Evolutionary conservation across 768 basidiomycete species (phyloP).

Genomic region (Roridomyces roridus): DNA sequence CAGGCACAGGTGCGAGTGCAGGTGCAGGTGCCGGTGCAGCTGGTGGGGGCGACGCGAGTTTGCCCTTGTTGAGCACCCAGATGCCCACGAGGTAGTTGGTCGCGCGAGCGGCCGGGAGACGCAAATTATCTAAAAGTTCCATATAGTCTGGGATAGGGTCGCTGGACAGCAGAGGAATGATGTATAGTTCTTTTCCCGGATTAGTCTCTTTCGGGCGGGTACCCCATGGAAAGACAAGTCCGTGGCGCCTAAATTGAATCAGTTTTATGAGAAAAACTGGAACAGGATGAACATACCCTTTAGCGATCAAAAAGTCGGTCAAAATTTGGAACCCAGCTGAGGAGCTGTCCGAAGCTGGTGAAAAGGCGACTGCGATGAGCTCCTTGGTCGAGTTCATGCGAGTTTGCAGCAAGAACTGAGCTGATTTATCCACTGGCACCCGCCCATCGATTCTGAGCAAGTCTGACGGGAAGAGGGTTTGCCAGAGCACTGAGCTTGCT

Average conservation of each 20-base stretch:
- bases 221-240: conserved; percentile 88
- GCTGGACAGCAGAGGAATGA: conserved; percentile 73
- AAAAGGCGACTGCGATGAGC: conserved; percentile 77
- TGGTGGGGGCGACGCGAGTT: conserved; percentile 57
- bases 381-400: conserved; percentile 81
- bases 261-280: conserved; percentile 15
- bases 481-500: conserved; percentile 70
- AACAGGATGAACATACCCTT: conserved; percentile 59
- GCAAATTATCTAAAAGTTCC: conserved; percentile 79
- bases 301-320: conserved; percentile 70
- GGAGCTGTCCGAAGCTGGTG: conserved; percentile 51
- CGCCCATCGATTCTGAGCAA: conserved; percentile 83
- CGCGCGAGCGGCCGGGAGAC: conserved; percentile 67
- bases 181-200: conserved; percentile 87
- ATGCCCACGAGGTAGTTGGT: conserved; percentile 78
- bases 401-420: conserved; percentile 80
- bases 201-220: conserved; percentile 71
- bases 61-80: conserved; percentile 86
- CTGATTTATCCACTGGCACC: conserved; percentile 76
- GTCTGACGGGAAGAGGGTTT: conserved; percentile 73
- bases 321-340: conserved; percentile 64
- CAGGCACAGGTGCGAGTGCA: conserved; percentile 5
- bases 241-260: conserved; percentile 68
- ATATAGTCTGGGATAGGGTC: conserved; percentile 84
- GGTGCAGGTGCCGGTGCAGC: conserved; percentile 17